Percentiles rank a stretch among this genome's conserved stretches.
phyloP scores from a whole-genome alignment of 129 eudicot species.

The Helichrysum umbraculigerum region DNA sequence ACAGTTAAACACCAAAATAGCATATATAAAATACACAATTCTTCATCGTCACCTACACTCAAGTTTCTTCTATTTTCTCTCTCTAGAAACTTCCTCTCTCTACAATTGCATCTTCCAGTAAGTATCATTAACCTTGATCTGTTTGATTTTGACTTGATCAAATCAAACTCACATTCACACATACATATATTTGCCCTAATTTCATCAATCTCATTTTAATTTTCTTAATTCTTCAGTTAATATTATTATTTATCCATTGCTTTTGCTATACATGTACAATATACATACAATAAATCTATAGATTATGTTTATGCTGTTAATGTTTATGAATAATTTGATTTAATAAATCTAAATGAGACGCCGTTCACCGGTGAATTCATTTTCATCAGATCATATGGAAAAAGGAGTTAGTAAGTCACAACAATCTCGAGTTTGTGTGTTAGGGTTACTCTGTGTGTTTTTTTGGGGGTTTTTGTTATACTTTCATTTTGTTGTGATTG shows the following conservation, averaged over 20 bases:
- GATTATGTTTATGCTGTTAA: not conserved
- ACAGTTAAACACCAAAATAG: not conserved
- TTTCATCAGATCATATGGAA: slow-evolving; percentile 59
- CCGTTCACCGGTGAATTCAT: slow-evolving; percentile 46
- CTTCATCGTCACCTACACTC: slow-evolving; percentile 22
- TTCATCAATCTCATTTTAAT: not conserved
- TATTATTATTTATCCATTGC: not conserved
- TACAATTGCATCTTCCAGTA: slow-evolving; percentile 20
- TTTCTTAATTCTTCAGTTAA: not conserved
- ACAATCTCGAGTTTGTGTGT: slow-evolving; percentile 56
- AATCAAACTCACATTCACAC: slow-evolving; percentile 8
- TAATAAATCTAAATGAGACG: slow-evolving; percentile 66
- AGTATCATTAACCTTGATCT: slow-evolving; percentile 27
- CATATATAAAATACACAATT: slow-evolving; percentile 11
- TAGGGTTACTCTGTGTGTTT: slow-evolving; percentile 58
- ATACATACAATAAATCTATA: not conserved
- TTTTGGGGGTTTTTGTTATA: slow-evolving; percentile 79
- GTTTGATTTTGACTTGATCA: not conserved
- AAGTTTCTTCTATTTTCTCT: not conserved
- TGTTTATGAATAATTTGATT: slow-evolving; percentile 20
- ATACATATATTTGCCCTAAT: slow-evolving; percentile 7
- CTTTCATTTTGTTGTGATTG: slow-evolving; percentile 73
- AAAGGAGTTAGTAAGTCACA: slow-evolving; percentile 55
- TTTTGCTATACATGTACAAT: not conserved
- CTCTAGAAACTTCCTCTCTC: slow-evolving; percentile 2